These are phyloP conservation scores for Reutealis trisperma DNA, from an alignment of 345 rosid species.

Conservation along the genomic window DNA sequence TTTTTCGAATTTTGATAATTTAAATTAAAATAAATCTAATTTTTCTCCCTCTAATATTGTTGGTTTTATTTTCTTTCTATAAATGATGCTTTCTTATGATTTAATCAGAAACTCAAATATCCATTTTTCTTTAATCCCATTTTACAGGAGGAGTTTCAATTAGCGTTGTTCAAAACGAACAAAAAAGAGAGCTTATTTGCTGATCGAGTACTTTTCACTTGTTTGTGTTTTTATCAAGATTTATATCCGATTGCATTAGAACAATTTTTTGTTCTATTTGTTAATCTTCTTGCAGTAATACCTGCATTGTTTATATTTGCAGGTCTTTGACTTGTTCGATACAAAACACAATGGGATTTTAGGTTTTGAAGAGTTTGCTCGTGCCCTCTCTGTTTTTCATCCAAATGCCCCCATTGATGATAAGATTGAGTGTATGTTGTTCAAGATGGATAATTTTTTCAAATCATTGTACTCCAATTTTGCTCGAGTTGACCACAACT, in stretches of 20 bases:
- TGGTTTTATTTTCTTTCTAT: background rate
- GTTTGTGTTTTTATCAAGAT: background rate
- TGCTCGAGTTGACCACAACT: background rate
- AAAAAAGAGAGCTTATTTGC: constrained; percentile 99
- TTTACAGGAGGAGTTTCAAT: constrained; percentile 92
- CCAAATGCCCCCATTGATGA: constrained; percentile 95
- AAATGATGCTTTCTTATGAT: constrained; percentile 16
- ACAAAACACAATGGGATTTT: constrained; percentile 95
- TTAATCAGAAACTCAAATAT: background rate
- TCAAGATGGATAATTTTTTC: background rate
- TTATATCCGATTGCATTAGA: background rate
- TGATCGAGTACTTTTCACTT: constrained; percentile 63
- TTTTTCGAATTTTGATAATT: background rate
- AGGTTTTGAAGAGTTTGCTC: constrained; percentile 98
- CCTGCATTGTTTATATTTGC: constrained; percentile 20
- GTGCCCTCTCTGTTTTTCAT: constrained; percentile 97
- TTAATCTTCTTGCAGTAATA: background rate
- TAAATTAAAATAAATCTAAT: constrained; percentile 9
- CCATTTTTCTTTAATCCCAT: constrained; percentile 7
- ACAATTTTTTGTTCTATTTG: background rate
- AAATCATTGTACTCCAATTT: background rate
- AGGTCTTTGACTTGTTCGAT: constrained; percentile 98
- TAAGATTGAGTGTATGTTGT: constrained; percentile 76
- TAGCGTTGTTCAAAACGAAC: constrained; percentile 94
- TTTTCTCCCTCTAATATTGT: background rate